Percentiles rank a stretch among this genome's conserved stretches.
These are phyloP conservation scores for Debaryomyces subglobosus DNA, from an alignment of 1,139 yeast genomes.

Conservation along the genomic window DNA sequence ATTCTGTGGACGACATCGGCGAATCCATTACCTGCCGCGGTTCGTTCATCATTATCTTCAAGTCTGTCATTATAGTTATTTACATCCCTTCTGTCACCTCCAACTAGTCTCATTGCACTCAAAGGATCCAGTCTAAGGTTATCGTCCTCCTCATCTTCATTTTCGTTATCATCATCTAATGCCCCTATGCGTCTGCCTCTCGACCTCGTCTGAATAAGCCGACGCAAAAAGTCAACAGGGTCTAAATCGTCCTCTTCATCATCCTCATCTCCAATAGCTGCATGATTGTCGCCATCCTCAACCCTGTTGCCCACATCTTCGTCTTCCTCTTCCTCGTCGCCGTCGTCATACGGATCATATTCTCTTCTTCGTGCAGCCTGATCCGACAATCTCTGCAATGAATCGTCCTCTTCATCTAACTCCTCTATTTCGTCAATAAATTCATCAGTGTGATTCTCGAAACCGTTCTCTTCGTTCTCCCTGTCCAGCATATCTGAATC, in stretches of 20 bases:
- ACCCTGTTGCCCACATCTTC: constrained; percentile 10
- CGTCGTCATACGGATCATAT: constrained; percentile 8
- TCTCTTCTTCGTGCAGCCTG: constrained; percentile 22
- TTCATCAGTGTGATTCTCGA: constrained; percentile 19
- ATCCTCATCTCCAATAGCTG: constrained; percentile 15
- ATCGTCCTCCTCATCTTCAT: constrained; percentile 23
- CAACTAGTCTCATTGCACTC: constrained; percentile 30
- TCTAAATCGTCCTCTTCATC: constrained; percentile 26
- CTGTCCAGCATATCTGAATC: constrained; percentile 18
- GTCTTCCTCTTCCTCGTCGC: constrained; percentile 15
- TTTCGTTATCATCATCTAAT: constrained; percentile 6
- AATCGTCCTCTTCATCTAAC: constrained; percentile 26
- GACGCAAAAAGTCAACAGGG: constrained; percentile 29
- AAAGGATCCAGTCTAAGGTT: constrained; percentile 30
- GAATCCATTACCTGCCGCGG: constrained; percentile 21
- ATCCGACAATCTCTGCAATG: constrained; percentile 25
- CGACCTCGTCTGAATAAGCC: constrained; percentile 24
- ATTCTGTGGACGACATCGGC: constrained; percentile 41
- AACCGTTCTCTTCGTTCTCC: constrained; percentile 13
- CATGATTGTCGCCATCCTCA: constrained; percentile 6
- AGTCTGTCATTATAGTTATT: constrained; percentile 10
- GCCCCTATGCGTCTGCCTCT: constrained; percentile 12
- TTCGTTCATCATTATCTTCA: constrained; percentile 8
- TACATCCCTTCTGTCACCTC: constrained; percentile 16
- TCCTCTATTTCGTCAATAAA: constrained; percentile 16